Percentiles rank a stretch among this genome's conserved stretches.
These are phyloP conservation scores for Zoysia matrella DNA, from an alignment of 202 grass and related monocot species.

Conservation along the genomic window DNA sequence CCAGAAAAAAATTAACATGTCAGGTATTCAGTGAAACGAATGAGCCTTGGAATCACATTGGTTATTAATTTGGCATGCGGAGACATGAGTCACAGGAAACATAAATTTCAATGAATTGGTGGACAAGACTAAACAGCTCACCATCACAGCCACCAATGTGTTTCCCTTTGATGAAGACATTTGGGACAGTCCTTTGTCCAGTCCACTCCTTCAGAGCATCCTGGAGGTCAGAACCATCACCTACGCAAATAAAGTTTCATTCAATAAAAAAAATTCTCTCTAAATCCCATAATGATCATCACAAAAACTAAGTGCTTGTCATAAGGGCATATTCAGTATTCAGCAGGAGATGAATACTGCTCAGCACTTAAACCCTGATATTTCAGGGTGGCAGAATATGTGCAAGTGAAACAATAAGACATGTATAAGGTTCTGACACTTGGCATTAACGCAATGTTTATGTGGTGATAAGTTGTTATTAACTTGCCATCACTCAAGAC, in stretches of 20 bases:
- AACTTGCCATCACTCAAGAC: neutral
- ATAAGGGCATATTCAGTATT: neutral
- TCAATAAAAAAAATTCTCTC: neutral
- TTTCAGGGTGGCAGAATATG: neutral
- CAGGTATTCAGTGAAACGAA: conserved; percentile 5
- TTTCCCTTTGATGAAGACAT: conserved; percentile 69
- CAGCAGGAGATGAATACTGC: neutral
- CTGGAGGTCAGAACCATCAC: conserved; percentile 61
- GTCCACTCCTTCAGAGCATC: conserved; percentile 65
- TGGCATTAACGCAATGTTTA: neutral
- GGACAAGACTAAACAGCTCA: conserved; percentile 26
- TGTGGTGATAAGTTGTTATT: neutral
- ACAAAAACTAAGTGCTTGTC: neutral
- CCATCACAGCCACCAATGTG: conserved; percentile 66
- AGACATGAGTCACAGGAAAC: neutral
- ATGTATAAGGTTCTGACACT: neutral
- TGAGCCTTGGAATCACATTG: neutral
- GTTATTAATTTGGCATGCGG: neutral
- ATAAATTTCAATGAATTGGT: neutral
- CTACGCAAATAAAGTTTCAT: conserved; percentile 35
- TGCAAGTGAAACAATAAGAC: neutral
- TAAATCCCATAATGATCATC: neutral
- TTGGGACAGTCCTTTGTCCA: conserved; percentile 67
- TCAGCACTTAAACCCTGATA: neutral
- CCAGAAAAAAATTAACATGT: neutral